Percentiles rank a stretch among this genome's conserved stretches.
These are phyloP conservation scores for Allium sativum DNA, from an alignment of 106 monocot genomes.

Conservation along the genomic window DNA sequence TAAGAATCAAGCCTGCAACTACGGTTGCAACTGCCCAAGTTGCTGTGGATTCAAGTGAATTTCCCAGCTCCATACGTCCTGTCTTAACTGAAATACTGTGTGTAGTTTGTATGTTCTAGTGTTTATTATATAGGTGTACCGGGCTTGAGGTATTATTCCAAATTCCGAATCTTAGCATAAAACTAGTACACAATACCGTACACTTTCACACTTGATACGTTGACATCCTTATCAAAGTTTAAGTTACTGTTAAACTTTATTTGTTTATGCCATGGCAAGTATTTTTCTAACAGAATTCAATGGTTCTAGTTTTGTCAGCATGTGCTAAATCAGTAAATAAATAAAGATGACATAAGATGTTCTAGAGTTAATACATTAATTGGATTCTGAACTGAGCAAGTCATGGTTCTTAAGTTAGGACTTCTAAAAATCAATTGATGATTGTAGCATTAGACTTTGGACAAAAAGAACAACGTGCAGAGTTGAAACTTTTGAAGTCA, in stretches of 20 bases:
- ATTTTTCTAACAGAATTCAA: neutral
- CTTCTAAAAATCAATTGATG: neutral
- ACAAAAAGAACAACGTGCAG: neutral
- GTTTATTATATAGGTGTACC: neutral
- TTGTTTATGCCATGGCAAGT: neutral
- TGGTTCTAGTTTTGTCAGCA: neutral
- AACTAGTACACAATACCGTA: neutral
- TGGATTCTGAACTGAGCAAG: neutral
- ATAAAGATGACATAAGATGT: too few relatives aligned
- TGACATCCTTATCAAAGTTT: neutral
- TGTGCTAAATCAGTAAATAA: neutral
- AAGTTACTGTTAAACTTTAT: neutral
- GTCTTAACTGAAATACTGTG: neutral
- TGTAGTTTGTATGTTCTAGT: neutral
- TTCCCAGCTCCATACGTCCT: neutral
- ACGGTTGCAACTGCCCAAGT: constrained; percentile 12
- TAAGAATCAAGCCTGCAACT: neutral
- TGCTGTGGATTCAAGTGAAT: constrained; percentile 9
- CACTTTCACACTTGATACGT: neutral
- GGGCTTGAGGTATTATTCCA: neutral
- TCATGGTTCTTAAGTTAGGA: neutral
- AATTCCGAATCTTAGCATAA: neutral
- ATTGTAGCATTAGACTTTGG: neutral
- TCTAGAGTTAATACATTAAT: neutral
- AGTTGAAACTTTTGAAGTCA: neutral